These are phyloP conservation scores for Dioscorea dumetorum DNA, from an alignment of 106 monocot genomes.

Conservation along the genomic window DNA sequence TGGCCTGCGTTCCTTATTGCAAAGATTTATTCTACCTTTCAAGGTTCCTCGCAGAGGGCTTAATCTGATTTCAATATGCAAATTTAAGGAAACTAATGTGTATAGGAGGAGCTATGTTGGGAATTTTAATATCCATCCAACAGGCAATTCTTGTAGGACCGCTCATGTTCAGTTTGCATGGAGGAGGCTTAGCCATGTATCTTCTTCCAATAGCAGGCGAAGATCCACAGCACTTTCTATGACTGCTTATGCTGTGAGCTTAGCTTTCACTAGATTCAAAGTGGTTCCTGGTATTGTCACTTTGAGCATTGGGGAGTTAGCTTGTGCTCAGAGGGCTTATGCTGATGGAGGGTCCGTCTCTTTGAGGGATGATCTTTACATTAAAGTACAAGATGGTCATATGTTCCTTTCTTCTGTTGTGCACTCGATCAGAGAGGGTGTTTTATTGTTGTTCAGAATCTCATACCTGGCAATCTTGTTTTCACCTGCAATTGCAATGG, in stretches of 20 bases:
- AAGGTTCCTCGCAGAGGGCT: conserved; percentile 13
- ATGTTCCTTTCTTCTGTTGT: conserved; percentile 29
- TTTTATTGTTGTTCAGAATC: conserved; percentile 49
- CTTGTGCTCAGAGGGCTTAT: conserved; percentile 24
- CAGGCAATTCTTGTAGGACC: conserved; percentile 1
- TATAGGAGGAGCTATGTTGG: conserved; percentile 8
- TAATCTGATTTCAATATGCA: conserved; percentile 2
- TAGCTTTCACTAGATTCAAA: conserved; percentile 46
- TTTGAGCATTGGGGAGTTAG: conserved; percentile 44
- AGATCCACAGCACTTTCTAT: conserved; percentile 22
- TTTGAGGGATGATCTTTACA: conserved; percentile 29
- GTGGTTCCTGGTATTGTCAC: conserved; percentile 53
- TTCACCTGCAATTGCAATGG: conserved; percentile 46
- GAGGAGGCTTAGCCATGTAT: conserved; percentile 34
- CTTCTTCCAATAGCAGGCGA: conserved; percentile 5
- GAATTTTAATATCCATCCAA: conserved; percentile 17
- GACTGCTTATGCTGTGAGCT: conserved; percentile 50
- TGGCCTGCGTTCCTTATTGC: conserved; percentile 14
- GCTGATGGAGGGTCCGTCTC: conserved; percentile 54
- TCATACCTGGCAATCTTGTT: conserved; percentile 59
- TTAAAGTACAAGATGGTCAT: conserved; percentile 42
- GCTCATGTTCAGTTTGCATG: conserved; percentile 33
- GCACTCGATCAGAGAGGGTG: conserved; percentile 39
- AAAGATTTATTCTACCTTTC: conserved; percentile 27
- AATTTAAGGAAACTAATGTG: conserved; percentile 3